Percentiles rank a stretch among this genome's conserved stretches.
These are phyloP conservation scores for Candida sp. DNA, from an alignment of 1,139 yeast species.

Conservation along the genomic window DNA sequence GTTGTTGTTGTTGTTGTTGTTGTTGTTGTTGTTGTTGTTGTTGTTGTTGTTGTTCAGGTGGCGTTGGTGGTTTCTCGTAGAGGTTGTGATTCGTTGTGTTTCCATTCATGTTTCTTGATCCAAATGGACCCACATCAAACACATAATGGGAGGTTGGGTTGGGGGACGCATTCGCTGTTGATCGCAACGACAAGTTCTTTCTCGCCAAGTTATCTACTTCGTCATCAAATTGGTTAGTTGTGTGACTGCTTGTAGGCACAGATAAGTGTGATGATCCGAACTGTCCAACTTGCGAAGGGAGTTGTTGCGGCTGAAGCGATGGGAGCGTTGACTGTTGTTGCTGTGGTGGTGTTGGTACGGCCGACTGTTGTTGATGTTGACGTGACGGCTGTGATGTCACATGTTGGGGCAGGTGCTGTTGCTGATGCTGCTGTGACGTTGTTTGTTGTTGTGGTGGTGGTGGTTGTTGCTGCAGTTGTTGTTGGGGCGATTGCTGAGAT, in stretches of 20 bases:
- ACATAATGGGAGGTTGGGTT: constrained; percentile 20
- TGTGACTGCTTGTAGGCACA: constrained; percentile 1
- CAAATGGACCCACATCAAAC: constrained; percentile 19
- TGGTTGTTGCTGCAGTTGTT: constrained; percentile 9
- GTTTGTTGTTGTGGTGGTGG: constrained; percentile 6
- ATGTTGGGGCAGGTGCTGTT: constrained; percentile 8
- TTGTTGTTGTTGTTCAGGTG: constrained; percentile 2
- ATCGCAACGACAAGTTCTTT: constrained; percentile 15
- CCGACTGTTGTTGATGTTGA: constrained; percentile 5
- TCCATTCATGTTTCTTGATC: constrained; percentile 13
- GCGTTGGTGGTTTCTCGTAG: constrained; percentile 8
- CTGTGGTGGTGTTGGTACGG: constrained; percentile 5
- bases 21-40: not conserved
- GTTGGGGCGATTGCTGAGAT: constrained; percentile 10
- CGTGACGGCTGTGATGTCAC: constrained; percentile 10
- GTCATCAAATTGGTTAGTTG: constrained; percentile 12
- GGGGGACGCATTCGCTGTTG: constrained; percentile 17
- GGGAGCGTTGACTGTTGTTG: constrained; percentile 6
- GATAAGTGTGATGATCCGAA: not conserved
- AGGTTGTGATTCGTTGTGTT: not conserved
- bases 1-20: constrained; percentile 1
- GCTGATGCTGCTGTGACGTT: constrained; percentile 9
- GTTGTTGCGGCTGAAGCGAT: constrained; percentile 2
- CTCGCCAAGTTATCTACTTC: constrained; percentile 13
- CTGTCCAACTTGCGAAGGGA: constrained; percentile 2